Base-by-base conservation (phyloP, 1,139 yeast species). In the Sugiyamaella sp. region DNA sequence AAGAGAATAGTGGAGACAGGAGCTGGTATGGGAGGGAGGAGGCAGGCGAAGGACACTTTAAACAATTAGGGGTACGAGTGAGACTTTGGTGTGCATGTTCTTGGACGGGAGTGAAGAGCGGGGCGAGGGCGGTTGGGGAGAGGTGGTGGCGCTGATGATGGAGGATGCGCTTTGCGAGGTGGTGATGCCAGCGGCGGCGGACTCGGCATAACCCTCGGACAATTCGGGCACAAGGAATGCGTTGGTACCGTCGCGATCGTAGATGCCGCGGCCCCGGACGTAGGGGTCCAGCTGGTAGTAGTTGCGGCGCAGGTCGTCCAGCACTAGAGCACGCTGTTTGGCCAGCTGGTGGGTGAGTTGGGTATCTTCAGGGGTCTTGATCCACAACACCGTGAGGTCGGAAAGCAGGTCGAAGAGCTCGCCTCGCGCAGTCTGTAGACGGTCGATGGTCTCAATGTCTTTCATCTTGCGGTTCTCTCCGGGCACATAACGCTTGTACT, bases 221-320 rank as follows among this genome's bases (percentile, higher is more conserved):
- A 51, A 35, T 17, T 51, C 51, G 14, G 54, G 48, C 19, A 67
- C 61, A 61, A 65, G 66, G 51, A 53, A 63, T 27, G 60, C 63
- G 46, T 74, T 66, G 29, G 67, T 60, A 0, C 85, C 85, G 55
- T 71, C 71, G 59, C 89, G 77, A 67, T 89, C 96, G 65, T 79
- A 85, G 29, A 80, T 70, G 21, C 86, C 79, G 63, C 86, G 80
- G 32, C 86, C 80, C 65, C 96, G 80, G 45, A 86, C 68, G 63
- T 84, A 87, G 0, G 91, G 89, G 65, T 89, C 96, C 53, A 85
- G 68, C 42, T 71, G 67, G 65, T 77, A 74, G 69, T 84, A 89
- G 65, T 85, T 84, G 22, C 73, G 69, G 17, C 80, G 72, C 46
- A 88, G 66, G 57, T 78, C 71, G 37, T 70, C 71, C 10, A 35